Conservation (phyloP, 2,329 filamentous ascomycete genomes). For the Magnaporthiopsis incrustans region DNA sequence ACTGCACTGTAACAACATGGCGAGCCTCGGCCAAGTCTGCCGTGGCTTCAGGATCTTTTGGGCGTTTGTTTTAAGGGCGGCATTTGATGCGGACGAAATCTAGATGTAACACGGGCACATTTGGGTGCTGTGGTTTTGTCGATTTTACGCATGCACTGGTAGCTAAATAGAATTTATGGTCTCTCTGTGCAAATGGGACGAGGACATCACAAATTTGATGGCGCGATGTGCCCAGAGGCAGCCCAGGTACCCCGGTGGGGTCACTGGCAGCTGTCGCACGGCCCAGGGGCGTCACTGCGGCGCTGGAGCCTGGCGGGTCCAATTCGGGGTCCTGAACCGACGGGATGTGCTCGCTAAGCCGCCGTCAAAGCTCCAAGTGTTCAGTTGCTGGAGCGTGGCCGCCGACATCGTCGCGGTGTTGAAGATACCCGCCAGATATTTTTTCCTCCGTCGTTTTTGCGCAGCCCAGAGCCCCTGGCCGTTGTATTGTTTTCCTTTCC, state of each 20-base stretch:
- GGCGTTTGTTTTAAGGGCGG: not conserved
- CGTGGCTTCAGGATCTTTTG: not conserved
- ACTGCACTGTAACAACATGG: not conserved
- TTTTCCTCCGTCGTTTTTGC: not conserved
- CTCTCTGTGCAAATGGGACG: not conserved
- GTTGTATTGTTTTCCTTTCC: not conserved
- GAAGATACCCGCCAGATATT: not conserved
- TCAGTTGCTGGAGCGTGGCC: slow-evolving; percentile 2
- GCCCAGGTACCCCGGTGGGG: too few species aligned
- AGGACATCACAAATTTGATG: too few species aligned
- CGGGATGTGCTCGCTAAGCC: not conserved
- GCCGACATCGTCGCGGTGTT: not conserved
- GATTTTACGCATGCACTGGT: not conserved
- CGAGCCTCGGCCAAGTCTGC: not conserved
- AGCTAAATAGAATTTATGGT: not conserved
- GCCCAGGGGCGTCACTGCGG: not conserved
- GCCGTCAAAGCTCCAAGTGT: slow-evolving; percentile 8
- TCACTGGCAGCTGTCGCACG: not conserved
- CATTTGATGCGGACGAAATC: not conserved
- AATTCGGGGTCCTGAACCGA: not conserved
- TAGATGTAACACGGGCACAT: not conserved
- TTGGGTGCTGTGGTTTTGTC: not conserved
- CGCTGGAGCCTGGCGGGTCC: not conserved
- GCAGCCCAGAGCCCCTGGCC: not conserved
- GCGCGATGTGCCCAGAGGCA: too few species aligned